A percentile compares a stretch with the other conserved stretches of the same genome.
Conservation (phyloP, 345 rosid genomes). For the Theobroma cacao region DNA sequence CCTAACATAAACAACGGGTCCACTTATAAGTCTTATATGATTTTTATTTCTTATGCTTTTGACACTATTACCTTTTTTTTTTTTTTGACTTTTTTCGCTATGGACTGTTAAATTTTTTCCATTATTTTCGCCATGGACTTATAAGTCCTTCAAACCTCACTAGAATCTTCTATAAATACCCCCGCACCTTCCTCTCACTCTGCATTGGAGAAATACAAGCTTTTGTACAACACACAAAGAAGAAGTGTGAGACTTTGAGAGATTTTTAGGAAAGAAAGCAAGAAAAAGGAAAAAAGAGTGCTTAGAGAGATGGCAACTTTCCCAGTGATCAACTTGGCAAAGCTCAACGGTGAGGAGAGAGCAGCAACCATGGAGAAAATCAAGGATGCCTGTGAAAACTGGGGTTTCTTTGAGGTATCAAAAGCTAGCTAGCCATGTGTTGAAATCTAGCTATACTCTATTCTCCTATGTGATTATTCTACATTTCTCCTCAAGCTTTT, state of each 20-base stretch:
- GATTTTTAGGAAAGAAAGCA: not conserved
- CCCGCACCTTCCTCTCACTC: not conserved
- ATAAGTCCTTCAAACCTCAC: not conserved
- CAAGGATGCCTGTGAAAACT: slow-evolving; percentile 93
- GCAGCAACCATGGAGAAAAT: slow-evolving; percentile 57
- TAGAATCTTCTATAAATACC: slow-evolving; percentile 30
- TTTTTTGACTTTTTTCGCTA: too few species aligned
- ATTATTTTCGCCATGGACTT: not conserved
- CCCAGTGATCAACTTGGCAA: slow-evolving; percentile 69
- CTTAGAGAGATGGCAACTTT: slow-evolving; percentile 51
- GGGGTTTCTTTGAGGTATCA: slow-evolving; percentile 97
- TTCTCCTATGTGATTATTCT: not conserved
- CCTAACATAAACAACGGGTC: not conserved
- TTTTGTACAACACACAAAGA: not conserved
- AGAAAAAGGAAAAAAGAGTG: not conserved
- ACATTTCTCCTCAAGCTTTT: not conserved
- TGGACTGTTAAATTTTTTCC: too few species aligned
- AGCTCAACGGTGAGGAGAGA: slow-evolving; percentile 67
- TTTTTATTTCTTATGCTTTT: not conserved
- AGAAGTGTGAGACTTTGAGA: not conserved
- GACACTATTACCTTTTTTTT: too few species aligned
- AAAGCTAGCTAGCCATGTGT: not conserved
- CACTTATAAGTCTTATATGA: not conserved
- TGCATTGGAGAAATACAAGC: not conserved
- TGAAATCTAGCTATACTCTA: not conserved